Base-by-base conservation (phyloP, 2,329 filamentous ascomycete genomes). In the Parascedosporium putredinis region DNA sequence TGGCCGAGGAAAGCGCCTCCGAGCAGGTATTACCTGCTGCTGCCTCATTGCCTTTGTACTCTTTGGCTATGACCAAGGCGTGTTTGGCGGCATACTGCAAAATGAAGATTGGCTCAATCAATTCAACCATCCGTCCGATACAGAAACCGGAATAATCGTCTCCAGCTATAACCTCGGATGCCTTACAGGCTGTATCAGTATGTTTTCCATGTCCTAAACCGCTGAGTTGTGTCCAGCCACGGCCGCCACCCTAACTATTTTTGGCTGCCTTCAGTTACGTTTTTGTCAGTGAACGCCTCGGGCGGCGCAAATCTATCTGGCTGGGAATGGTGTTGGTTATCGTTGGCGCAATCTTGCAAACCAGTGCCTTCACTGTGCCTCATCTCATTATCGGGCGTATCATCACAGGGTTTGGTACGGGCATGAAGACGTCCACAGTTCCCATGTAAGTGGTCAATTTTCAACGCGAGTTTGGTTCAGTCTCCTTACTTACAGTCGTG, bases 41-140 rank as follows among this genome's bases (percentile, higher is more conserved):
- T 60, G 57, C 40, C 54, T 60, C 5, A 55, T 55, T 6, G 57
- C 57, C 1, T 60, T 60, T 48, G 67, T 80, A 2, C 64, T 80
- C 1, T 79, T 86, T 61, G 83, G 85, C 22, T 88, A 87, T 66
- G 87, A 88, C 59, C 82, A 87, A 61, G 85, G 84, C 56, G 83
- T 87, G 65, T 86, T 87, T 65, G 79, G 78, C n/a, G 84, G 84
- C 20, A 78, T 89, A 5, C 62, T 81, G 6, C 45, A 47, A 22
- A 47, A 47, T 20, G 45, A 47, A 29, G 18, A 47, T 16, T 52
- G 59, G 2, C 52, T 62, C 5, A 36, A 56, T 1, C 59, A 60
- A 8, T 60, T 62, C 4, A n/a, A 53, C 2, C 52, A 57, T 4
- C 60, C 60, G 1, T 56, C 55, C 0, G 60, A 62, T 16, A 56